Evolutionary conservation across 1,284 basidiomycete species (phyloP), one percentile per base, ranked within the genome.

Genomic region (Sporisorium sorghi): DNA sequence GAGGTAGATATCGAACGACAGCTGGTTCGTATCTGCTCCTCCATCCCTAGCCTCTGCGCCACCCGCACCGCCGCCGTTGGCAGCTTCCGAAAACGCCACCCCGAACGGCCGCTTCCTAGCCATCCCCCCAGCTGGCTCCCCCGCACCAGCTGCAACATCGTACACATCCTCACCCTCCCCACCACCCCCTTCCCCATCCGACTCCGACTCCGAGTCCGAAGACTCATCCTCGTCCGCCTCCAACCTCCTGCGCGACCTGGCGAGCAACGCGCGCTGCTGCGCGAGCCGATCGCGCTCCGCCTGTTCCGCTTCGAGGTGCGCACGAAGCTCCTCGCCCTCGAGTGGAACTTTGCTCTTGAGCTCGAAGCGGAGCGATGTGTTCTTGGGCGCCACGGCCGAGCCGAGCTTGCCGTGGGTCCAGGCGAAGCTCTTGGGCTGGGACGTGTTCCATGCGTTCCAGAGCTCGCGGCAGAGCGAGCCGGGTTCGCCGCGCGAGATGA

Each of bases 1-100:
- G 71, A 99, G 88, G 85, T 94, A 99, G 77, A 99, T 97, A 85
- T 99, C 96, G 80, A 92, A 98, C 2, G 92, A 94, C 65, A 95
- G 87, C 68, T 91, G 86, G 48, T 79, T 90, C 7, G 86, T 88
- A 66, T 91, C 37, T 40, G 37, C 37, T n/a, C 37, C 35, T 2
- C 15, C 35, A 3, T 4, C n/a, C 15, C n/a, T 37, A 17, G 17
- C 35, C 35, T 37, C 3, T 40, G 14, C 90, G 3, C 33, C 66
- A 26, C 70, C 73, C 42, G 88, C 88, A 10, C 91, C 86, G 3
- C 88, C 87, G 46, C 88, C 87, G 39, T 53, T 48, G 30, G 50
- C n/a, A 3, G 50, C 24, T 28, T 71, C 69, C 21, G 49, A 55
- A 21, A 76, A 72, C 0, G 68, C 65, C 5, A 50, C 56, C 2